phyloP scores from a whole-genome alignment of 352 stramenopile genomes.

The Phytophthora boehmeriae region DNA sequence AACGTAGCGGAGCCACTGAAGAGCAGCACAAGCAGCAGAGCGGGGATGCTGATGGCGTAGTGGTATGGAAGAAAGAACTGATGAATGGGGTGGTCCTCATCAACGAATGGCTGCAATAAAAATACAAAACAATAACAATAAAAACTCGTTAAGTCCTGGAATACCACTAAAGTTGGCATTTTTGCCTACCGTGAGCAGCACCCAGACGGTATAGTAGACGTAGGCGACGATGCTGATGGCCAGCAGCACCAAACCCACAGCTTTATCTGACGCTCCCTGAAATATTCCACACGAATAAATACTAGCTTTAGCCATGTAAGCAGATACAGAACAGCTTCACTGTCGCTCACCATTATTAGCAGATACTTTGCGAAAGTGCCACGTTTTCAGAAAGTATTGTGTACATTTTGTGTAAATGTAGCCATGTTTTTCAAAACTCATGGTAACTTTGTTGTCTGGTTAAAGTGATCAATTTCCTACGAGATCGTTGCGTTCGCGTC shows the following conservation, averaged over 20 bases:
- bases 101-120: slow-evolving; percentile 81
- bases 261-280: slow-evolving; percentile 78
- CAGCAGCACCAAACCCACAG: slow-evolving; percentile 77
- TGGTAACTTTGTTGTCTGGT: too few species aligned
- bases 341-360: background rate
- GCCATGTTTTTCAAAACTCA: background rate
- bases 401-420: background rate
- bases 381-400: too few species aligned
- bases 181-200: slow-evolving; percentile 83
- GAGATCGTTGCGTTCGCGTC: slow-evolving; percentile 5
- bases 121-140: background rate
- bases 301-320: too few species aligned
- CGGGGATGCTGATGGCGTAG: slow-evolving; percentile 89
- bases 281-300: too few species aligned
- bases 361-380: background rate
- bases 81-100: slow-evolving; percentile 77
- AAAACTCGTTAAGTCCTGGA: background rate
- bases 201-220: slow-evolving; percentile 93
- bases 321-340: background rate
- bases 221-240: slow-evolving; percentile 84
- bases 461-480: slow-evolving; percentile 5
- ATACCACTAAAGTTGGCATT: background rate
- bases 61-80: slow-evolving; percentile 89
- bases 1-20: slow-evolving; percentile 85
- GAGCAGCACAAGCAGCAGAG: slow-evolving; percentile 85